phyloP scores from a whole-genome alignment of 2,329 filamentous ascomycete species.

The Cryphonectria nitschkei region DNA sequence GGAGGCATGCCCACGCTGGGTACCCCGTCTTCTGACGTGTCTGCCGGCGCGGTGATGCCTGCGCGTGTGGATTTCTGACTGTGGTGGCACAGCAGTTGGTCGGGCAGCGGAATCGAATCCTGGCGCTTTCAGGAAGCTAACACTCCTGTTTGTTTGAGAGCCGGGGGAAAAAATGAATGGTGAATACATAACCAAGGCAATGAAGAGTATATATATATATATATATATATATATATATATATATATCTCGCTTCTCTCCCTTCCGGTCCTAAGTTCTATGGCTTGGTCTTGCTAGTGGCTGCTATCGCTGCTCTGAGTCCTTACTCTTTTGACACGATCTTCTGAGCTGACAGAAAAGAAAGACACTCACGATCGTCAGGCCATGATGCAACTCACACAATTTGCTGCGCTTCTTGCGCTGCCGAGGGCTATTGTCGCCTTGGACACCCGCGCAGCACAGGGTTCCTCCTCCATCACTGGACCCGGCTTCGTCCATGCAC shows the following conservation, averaged over 20 bases:
- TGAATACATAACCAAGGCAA: too few species aligned
- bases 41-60: not conserved
- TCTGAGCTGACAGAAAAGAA: not conserved
- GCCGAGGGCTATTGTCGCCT: not conserved
- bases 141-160: not conserved
- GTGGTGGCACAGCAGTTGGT: not conserved
- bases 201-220: too few species aligned
- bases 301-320: not conserved
- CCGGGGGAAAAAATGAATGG: too few species aligned
- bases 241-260: not conserved
- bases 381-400: not conserved
- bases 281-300: not conserved
- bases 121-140: not conserved
- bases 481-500: not conserved
- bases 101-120: not conserved
- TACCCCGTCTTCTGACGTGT: not conserved
- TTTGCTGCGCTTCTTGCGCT: conserved; percentile 8
- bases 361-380: not conserved
- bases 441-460: not conserved
- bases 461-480: not conserved
- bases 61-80: not conserved
- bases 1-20: not conserved
- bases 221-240: not conserved
- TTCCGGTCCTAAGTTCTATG: not conserved
- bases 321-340: not conserved